Base-by-base conservation (phyloP, 768 basidiomycete genomes). In the Piloderma croceum region DNA sequence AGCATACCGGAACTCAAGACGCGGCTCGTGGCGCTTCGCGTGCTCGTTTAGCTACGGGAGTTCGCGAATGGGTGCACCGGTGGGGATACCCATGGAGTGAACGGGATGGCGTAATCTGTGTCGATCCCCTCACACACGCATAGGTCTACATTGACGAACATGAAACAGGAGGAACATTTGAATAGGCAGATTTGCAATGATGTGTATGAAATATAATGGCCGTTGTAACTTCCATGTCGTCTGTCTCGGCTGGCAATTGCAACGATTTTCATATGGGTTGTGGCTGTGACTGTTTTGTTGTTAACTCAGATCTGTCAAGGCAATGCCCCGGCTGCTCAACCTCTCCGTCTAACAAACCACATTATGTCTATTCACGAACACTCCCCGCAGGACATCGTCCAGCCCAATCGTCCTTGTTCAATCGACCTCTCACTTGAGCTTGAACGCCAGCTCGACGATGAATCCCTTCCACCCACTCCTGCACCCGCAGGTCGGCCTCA, bases 11-110 rank as follows among this genome's bases (percentile, higher is more conserved):
- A 2, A 84, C 81, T n/a, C 90, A 93, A 54, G 90, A 93, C 53
- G 65, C 75, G 3, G 77, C 70, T 10, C 76, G 91, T 27, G 90
- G 90, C 20, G 79, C 89, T 3, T 89, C 89, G 6, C 81, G 88
- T 38, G 75, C 79, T 18, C 81, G 93, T 9, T 71, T 97, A 5
- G 87, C 88, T 10, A 77, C 87, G 2, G 89, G 87, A 7, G 83
- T 96, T 31, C 82, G 88, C 45, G 88, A 91, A 54, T 94, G 85
- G 84, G 63, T 97, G 34, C 87, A 91, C 51, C 78, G 85, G 41
- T 97, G 90, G 90, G 88, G 89, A 42, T 97, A 93, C 66, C 88
- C 93, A 13, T 96, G 92, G 93, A 85, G 75, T 60, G 93, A 96
- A 59, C 77, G 83, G 6, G 89, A 89, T 53, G 93, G 93, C 3